Percentiles rank a stretch among this genome's conserved stretches.
phyloP scores from a whole-genome alignment of 164 flowering plant species.

The Paratinospora sagittata region DNA sequence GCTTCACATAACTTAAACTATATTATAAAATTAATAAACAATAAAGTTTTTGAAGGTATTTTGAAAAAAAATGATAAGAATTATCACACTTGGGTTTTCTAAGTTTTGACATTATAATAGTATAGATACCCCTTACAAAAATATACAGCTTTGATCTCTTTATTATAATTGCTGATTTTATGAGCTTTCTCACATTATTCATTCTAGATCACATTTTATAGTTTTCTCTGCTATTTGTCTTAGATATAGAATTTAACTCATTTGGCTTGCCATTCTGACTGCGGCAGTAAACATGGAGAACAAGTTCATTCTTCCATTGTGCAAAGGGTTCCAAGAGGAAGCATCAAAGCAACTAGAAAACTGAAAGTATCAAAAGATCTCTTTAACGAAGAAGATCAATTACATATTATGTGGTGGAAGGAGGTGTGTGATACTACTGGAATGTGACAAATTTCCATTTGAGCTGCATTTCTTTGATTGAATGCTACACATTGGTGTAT shows the following conservation, averaged over 20 bases:
- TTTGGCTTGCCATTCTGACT: not conserved
- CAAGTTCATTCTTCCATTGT: slow-evolving; percentile 31
- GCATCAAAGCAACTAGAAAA: slow-evolving; percentile 37
- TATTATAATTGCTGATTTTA: not conserved
- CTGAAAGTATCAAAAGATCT: slow-evolving; percentile 29
- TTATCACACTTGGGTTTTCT: too few species aligned
- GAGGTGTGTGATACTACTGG: slow-evolving; percentile 43
- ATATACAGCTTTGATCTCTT: not conserved
- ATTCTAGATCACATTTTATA: not conserved
- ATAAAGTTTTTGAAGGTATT: too few species aligned
- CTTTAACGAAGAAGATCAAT: slow-evolving; percentile 46
- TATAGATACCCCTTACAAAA: too few species aligned
- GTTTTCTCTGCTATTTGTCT: not conserved
- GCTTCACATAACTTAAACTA: too few species aligned
- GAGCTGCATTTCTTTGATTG: not conserved
- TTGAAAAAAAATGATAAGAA: too few species aligned
- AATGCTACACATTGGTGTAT: not conserved
- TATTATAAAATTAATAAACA: too few species aligned
- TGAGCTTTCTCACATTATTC: not conserved
- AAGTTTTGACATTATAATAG: too few species aligned
- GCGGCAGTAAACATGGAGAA: slow-evolving; percentile 20
- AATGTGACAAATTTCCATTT: not conserved
- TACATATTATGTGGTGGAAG: slow-evolving; percentile 89
- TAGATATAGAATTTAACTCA: not conserved
- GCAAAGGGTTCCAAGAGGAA: slow-evolving; percentile 28